phyloP scores from a whole-genome alignment of 2,329 filamentous ascomycete genomes.

The Penicillium sp. region DNA sequence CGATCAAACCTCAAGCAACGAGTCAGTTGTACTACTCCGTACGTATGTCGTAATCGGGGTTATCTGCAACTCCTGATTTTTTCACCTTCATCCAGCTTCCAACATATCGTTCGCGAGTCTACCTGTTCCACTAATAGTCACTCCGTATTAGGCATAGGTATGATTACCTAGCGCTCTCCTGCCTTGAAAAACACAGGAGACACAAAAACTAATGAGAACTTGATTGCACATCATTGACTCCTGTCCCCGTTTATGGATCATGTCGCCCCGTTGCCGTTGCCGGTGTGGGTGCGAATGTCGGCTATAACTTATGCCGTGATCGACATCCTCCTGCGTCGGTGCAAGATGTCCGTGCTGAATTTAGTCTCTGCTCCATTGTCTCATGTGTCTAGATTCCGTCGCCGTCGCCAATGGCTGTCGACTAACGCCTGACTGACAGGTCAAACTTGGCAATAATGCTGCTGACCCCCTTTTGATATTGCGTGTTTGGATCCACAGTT shows the following conservation, averaged over 20 bases:
- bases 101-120: not conserved
- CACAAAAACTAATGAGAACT: slow-evolving; percentile 11
- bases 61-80: not conserved
- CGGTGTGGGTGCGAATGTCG: slow-evolving; percentile 1
- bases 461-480: not conserved
- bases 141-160: too few species aligned
- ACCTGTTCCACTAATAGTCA: slow-evolving; percentile 7
- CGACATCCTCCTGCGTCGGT: slow-evolving; percentile 1
- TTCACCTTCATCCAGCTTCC: not conserved
- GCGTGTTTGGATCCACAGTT: slow-evolving; percentile 7
- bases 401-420: not conserved
- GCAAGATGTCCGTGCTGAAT: not conserved
- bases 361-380: not conserved
- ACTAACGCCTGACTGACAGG: not conserved
- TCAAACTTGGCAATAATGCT: not conserved
- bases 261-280: not conserved
- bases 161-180: slow-evolving; percentile 1
- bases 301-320: slow-evolving; percentile 1
- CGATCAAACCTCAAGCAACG: too few species aligned
- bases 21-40: too few species aligned
- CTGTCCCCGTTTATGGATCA: slow-evolving; percentile 1
- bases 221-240: slow-evolving; percentile 15
- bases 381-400: not conserved
- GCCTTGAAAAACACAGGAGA: not conserved
- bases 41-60: not conserved